Percentiles rank a stretch among this genome's conserved stretches.
phyloP scores from a whole-genome alignment of 495 filamentous ascomycete genomes.

The Tetracladium setigerum region DNA sequence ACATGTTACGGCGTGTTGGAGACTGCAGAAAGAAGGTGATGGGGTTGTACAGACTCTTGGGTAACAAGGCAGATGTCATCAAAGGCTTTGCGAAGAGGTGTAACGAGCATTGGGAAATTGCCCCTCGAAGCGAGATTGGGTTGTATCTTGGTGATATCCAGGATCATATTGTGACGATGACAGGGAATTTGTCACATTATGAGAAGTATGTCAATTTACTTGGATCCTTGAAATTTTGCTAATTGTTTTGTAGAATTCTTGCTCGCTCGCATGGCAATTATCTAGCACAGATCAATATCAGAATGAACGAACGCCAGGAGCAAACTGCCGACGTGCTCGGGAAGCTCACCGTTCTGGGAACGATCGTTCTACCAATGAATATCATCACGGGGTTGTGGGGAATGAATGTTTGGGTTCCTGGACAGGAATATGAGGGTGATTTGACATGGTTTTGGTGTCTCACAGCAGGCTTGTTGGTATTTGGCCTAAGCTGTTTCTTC shows the following conservation, averaged over 20 bases:
- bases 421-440: slow-evolving; percentile 57
- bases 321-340: slow-evolving; percentile 91
- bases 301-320: slow-evolving; percentile 96
- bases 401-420: slow-evolving; percentile 96
- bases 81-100: slow-evolving; percentile 98
- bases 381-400: slow-evolving; percentile 98
- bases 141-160: slow-evolving; percentile 96
- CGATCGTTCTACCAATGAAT: slow-evolving; percentile 96
- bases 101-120: slow-evolving; percentile 97
- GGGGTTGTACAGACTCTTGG: slow-evolving; percentile 83
- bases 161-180: slow-evolving; percentile 98
- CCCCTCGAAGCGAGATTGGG: slow-evolving; percentile 89
- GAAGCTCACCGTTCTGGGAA: slow-evolving; percentile 91
- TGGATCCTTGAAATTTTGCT: neutral
- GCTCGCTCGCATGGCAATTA: slow-evolving; percentile 93
- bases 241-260: slow-evolving; percentile 54
- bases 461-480: slow-evolving; percentile 64
- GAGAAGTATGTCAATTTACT: slow-evolving; percentile 62
- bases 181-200: slow-evolving; percentile 86
- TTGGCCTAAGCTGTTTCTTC: slow-evolving; percentile 68
- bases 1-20: slow-evolving; percentile 86
- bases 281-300: slow-evolving; percentile 84
- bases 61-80: slow-evolving; percentile 97
- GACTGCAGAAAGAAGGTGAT: slow-evolving; percentile 96
- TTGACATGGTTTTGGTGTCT: slow-evolving; percentile 58